Base-by-base conservation (phyloP, 805 yeast species). In the Candida michaelii region DNA sequence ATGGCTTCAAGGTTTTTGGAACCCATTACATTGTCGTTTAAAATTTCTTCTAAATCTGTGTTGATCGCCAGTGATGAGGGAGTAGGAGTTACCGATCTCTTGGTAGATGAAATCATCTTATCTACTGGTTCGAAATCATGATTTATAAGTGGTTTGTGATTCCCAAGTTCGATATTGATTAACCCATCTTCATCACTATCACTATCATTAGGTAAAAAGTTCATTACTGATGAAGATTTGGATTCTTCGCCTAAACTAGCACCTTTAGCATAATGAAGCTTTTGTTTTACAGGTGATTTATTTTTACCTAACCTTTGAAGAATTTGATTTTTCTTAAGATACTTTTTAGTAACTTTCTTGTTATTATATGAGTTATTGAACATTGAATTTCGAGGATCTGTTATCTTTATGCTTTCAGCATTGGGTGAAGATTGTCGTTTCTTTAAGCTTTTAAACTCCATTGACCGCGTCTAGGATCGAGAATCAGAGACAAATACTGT, bases 1-100 rank as follows among this genome's bases (percentile, higher is more conserved):
- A 55, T 42, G 6, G 38, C 44, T 4, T 41, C 50, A 11, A 47
- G 46, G 11, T 34, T 27, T 14, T 36, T 38, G 3, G 21, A 12
- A 3, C 19, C 17, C 10, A 40, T 17, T 4, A 36, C 23, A 21
- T 34, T 25, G 9, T 15, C 29, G 11, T 8, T 11, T 11, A 29
- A 4, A 14, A n/a, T n/a, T 14, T n/a, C 16, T 21, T 30, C 10
- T 10, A 30, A 16, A 16, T 30, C 27, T 18, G 12, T 5, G 9
- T 34, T 14, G 12, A 23, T 4, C 5, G 14, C 16, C 6, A 8
- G 5, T 5, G 17, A 17, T 16, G 17, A 8, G 9, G 16, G 19
- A 7, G 16, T 18, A 10, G 24, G 5, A 7, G 29, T 5, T 14
- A 15, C 9, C 5, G 17, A 5, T 29, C 13, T 29, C 24, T 18